phyloP scores from a whole-genome alignment of 345 rosid genomes.

The Raphanus raphanistrum region DNA sequence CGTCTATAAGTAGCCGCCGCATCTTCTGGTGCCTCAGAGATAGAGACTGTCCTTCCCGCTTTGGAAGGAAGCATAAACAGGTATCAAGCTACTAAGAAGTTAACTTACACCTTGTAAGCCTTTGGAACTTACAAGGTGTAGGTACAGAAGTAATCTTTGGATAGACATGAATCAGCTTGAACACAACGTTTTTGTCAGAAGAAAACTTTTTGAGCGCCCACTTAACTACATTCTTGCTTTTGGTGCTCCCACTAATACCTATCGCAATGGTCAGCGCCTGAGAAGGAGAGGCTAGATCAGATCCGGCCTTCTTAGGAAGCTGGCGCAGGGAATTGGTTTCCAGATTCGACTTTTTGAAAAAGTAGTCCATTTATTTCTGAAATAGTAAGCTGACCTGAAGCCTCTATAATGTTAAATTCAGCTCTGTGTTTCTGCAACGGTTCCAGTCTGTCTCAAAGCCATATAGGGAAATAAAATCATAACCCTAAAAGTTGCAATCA shows the following conservation, averaged over 20 bases:
- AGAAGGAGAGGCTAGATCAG: constrained; percentile 29
- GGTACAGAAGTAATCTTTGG: constrained; percentile 62
- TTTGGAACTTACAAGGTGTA: constrained; percentile 64
- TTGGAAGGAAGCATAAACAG: not conserved
- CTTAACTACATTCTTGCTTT: constrained; percentile 49
- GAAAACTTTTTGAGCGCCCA: constrained; percentile 59
- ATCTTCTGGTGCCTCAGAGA: constrained; percentile 45
- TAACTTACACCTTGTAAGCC: not conserved
- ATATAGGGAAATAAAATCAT: not conserved
- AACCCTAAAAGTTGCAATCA: not conserved
- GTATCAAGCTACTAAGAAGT: not conserved
- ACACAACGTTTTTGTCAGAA: constrained; percentile 47
- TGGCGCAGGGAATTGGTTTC: not conserved
- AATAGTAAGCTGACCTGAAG: too few relatives aligned
- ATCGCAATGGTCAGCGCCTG: constrained; percentile 39
- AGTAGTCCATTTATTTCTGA: not conserved
- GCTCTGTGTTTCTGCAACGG: too few relatives aligned
- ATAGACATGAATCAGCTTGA: constrained; percentile 67
- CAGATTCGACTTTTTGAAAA: not conserved
- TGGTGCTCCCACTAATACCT: constrained; percentile 62
- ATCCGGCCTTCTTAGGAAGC: not conserved
- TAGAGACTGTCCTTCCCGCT: constrained; percentile 57
- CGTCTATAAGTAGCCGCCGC: constrained; percentile 51
- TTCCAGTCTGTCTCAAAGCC: too few relatives aligned
- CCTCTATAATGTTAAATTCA: too few relatives aligned